phyloP scores from a whole-genome alignment of 129 eudicot species.

The Flaveria sonorensis region DNA sequence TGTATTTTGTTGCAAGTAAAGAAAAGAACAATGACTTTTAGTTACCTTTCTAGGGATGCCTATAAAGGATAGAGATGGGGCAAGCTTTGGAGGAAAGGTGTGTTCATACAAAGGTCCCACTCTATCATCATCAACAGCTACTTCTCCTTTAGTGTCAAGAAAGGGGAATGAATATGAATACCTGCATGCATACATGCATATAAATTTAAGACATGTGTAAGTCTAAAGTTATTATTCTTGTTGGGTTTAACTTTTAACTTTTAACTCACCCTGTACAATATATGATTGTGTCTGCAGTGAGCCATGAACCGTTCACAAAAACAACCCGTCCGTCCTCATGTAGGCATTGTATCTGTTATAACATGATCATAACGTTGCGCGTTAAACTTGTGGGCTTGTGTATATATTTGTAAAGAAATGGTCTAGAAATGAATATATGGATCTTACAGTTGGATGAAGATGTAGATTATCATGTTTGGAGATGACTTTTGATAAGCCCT shows the following conservation, averaged over 20 bases:
- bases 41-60: slow-evolving; percentile 91
- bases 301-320: slow-evolving; percentile 58
- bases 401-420: not conserved
- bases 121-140: slow-evolving; percentile 73
- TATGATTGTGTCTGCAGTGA: slow-evolving; percentile 77
- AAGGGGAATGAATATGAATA: slow-evolving; percentile 87
- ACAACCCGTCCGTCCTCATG: slow-evolving; percentile 77
- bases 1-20: slow-evolving; percentile 18
- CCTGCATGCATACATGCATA: slow-evolving; percentile 46
- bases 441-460: slow-evolving; percentile 67
- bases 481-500: slow-evolving; percentile 75
- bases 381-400: not conserved
- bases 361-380: not conserved
- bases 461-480: slow-evolving; percentile 63
- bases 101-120: slow-evolving; percentile 95
- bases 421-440: not conserved
- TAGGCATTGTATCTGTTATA: slow-evolving; percentile 68
- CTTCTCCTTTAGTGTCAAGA: slow-evolving; percentile 94
- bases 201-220: not conserved
- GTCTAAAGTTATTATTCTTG: not conserved
- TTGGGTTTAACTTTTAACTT: slow-evolving; percentile 12
- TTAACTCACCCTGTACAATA: slow-evolving; percentile 81
- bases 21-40: slow-evolving; percentile 22
- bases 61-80: slow-evolving; percentile 87
- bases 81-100: slow-evolving; percentile 86